Conservation (phyloP, 1,284 basidiomycete genomes). For the Malassezia psittaci region DNA sequence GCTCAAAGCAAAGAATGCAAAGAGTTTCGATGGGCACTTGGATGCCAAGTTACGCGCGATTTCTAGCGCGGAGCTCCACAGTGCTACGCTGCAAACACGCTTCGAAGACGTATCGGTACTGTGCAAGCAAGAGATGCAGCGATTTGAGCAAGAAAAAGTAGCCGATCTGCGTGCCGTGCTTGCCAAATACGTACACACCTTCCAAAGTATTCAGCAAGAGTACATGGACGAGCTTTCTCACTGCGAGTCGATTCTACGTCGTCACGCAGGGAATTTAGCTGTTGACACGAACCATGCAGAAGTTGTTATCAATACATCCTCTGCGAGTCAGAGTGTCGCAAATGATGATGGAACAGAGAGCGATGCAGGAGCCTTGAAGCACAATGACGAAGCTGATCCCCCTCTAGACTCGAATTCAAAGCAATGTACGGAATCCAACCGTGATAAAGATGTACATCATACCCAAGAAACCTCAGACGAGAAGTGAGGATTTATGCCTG, state of each 20-base stretch:
- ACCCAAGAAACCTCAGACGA: too few relatives aligned
- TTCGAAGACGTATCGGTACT: constrained; percentile 78
- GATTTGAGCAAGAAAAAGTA: constrained; percentile 85
- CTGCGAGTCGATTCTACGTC: constrained; percentile 26
- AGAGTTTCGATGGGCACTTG: constrained; percentile 63
- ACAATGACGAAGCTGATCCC: too few relatives aligned
- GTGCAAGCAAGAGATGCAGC: constrained; percentile 78
- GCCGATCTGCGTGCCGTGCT: constrained; percentile 73
- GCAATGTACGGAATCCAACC: too few relatives aligned
- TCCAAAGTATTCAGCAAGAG: constrained; percentile 71
- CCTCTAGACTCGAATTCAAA: too few relatives aligned
- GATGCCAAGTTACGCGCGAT: constrained; percentile 22
- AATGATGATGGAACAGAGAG: too few relatives aligned
- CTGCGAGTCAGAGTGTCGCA: too few relatives aligned
- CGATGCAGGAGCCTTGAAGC: too few relatives aligned
- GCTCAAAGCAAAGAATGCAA: constrained; percentile 61
- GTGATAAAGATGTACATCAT: too few relatives aligned
- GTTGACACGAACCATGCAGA: too few relatives aligned
- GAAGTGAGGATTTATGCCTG: too few relatives aligned
- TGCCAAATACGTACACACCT: constrained; percentile 67
- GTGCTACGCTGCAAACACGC: constrained; percentile 56
- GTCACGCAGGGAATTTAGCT: constrained; percentile 15
- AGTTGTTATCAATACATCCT: too few relatives aligned
- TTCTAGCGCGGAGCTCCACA: constrained; percentile 25
- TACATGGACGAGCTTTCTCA: constrained; percentile 49